Evolutionary conservation across 129 eudicot genomes (phyloP).

Genomic region (Glebionis coronaria): DNA sequence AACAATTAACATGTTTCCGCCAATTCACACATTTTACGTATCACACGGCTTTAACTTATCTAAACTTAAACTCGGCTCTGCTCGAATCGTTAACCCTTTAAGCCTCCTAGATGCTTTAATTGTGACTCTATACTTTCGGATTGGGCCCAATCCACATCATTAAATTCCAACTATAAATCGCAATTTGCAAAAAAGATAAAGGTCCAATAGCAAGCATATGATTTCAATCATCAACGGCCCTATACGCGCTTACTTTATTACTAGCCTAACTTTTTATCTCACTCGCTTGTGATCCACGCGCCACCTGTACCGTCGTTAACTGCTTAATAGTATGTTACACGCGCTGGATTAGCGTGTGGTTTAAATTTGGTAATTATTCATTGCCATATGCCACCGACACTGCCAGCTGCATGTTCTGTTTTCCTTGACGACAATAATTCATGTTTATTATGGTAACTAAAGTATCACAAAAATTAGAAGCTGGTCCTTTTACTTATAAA

Average conservation of each 20-base stretch:
- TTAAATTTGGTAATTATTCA: not conserved
- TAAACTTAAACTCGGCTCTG: too few species aligned
- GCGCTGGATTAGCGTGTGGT: not conserved
- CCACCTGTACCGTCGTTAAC: not conserved
- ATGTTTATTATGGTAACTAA: not conserved
- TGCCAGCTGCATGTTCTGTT: conserved; percentile 5
- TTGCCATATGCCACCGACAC: not conserved
- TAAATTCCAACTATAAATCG: not conserved
- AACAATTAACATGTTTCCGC: too few species aligned
- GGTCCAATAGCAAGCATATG: not conserved
- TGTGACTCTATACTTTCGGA: not conserved
- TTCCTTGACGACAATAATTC: conserved; percentile 13
- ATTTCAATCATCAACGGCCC: not conserved
- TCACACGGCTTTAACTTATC: too few species aligned
- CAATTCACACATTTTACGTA: too few species aligned
- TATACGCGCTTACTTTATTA: not conserved
- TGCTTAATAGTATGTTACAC: not conserved
- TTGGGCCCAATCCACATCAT: not conserved
- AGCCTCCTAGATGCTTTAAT: not conserved
- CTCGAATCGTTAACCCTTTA: too few species aligned
- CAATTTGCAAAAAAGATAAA: not conserved
- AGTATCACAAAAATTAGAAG: not conserved
- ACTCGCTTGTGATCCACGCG: not conserved
- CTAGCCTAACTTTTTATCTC: not conserved
- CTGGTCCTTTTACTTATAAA: not conserved